These are phyloP conservation scores for Hypomontagnella submonticulosa DNA, from an alignment of 495 filamentous ascomycete species.

Conservation along the genomic window DNA sequence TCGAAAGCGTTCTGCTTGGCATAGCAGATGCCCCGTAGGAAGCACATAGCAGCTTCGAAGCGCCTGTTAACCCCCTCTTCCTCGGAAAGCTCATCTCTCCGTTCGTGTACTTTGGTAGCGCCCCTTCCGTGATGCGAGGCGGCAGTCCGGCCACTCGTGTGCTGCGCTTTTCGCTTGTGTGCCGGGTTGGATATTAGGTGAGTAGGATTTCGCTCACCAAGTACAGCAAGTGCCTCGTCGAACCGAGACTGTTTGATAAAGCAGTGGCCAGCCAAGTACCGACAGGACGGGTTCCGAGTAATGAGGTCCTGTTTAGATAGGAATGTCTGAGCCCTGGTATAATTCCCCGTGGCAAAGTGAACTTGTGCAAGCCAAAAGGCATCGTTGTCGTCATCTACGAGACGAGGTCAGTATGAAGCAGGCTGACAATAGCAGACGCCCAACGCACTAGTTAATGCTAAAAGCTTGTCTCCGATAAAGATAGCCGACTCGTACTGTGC, in stretches of 20 bases:
- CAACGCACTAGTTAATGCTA: slow-evolving; percentile 86
- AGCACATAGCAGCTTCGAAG: slow-evolving; percentile 98
- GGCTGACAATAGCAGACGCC: background rate
- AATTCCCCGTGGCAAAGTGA: slow-evolving; percentile 93
- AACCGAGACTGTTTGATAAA: slow-evolving; percentile 89
- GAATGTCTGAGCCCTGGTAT: slow-evolving; percentile 85
- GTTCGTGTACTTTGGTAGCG: slow-evolving; percentile 64
- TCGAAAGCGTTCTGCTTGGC: slow-evolving; percentile 98
- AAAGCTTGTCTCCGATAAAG: slow-evolving; percentile 95
- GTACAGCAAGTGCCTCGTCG: slow-evolving; percentile 85
- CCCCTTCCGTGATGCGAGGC: slow-evolving; percentile 43
- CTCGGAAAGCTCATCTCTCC: slow-evolving; percentile 57
- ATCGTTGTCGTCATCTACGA: slow-evolving; percentile 83
- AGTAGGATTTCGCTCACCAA: slow-evolving; percentile 91
- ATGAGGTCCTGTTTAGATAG: slow-evolving; percentile 87
- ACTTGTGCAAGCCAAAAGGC: slow-evolving; percentile 95
- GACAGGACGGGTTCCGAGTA: slow-evolving; percentile 81
- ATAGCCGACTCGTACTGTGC: slow-evolving; percentile 95
- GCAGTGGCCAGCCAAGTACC: slow-evolving; percentile 92
- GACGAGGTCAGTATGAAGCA: slow-evolving; percentile 39
- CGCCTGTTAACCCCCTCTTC: slow-evolving; percentile 78
- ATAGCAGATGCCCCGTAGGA: slow-evolving; percentile 90
- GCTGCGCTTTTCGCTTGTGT: slow-evolving; percentile 66
- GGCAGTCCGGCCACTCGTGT: slow-evolving; percentile 39
- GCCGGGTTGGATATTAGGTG: slow-evolving; percentile 78